Evolutionary conservation across 2,329 filamentous ascomycete genomes (phyloP).

Genomic region (Fusarium sororula): DNA sequence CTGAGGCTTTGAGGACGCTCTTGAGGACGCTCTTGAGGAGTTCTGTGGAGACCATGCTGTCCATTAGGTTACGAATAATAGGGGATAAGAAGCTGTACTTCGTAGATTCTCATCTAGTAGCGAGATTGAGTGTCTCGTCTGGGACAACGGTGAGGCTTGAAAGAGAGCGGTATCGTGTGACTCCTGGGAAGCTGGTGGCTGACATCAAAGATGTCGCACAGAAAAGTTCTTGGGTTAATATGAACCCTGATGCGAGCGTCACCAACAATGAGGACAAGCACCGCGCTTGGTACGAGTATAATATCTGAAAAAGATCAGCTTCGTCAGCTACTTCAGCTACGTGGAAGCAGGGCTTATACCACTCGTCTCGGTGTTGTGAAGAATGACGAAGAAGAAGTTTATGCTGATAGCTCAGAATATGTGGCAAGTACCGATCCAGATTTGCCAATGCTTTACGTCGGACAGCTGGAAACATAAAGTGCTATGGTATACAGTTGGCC

Average conservation of each 20-base stretch:
- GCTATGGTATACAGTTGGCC: rapidly evolving
- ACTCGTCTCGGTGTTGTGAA: background rate
- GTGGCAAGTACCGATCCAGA: rapidly evolving
- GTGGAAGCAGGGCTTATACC: background rate
- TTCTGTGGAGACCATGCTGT: background rate
- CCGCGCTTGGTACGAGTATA: rapidly evolving
- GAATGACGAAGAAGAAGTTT: background rate
- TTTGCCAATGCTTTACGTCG: background rate
- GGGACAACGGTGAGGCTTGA: background rate
- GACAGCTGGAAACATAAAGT: background rate
- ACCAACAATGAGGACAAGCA: rapidly evolving
- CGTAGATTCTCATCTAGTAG: background rate
- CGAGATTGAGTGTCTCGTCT: rapidly evolving
- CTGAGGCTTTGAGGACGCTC: background rate
- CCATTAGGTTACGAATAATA: background rate
- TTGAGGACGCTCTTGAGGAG: background rate
- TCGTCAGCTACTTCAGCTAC: rapidly evolving
- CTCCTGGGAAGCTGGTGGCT: background rate
- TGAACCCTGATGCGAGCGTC: background rate
- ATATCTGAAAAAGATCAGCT: too few species aligned
- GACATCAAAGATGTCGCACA: rapidly evolving
- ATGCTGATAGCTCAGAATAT: background rate
- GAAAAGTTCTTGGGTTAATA: too few species aligned
- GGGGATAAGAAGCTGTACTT: background rate
- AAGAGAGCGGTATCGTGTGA: background rate